Base-by-base conservation (phyloP, 169 alveolate genomes). In the Babesia caballi region DNA sequence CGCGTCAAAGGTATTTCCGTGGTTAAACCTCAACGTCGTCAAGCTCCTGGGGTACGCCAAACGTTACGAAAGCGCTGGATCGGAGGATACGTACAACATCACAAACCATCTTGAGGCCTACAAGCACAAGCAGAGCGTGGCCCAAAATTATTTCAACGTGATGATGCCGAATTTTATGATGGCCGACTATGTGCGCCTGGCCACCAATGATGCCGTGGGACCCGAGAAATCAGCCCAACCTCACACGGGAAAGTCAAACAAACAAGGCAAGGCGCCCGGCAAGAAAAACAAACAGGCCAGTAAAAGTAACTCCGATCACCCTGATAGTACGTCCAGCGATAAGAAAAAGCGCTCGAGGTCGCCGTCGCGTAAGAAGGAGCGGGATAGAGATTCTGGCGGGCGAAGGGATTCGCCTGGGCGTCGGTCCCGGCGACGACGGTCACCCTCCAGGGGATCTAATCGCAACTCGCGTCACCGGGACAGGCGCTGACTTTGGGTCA, bases 1-100 rank as follows among this genome's bases (percentile, higher is more conserved):
- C 17, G 83, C 66, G 4, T 21, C 58, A 25, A 71, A 65, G 33
- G 27, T 66, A 23, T 81, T 81, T 30, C 88, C 88, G 15, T 81
- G 88, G 88, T 61, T 81, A 21, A 69, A 70, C 44, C 47, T 71
- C 19, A 51, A 69, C 49, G 12, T 81, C 41, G 49, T 81, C 57
- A 50, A 59, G 30, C 51, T 81, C 41, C 38, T 69, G 58, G 87
- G 87, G 9, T 23, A 42, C 19, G 38, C 32, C 38, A 36, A 57
- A 30, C 33, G 85, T 3, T 46, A 28, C 6, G 73, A 63, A 4
- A 49, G 15, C 12, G 47, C 47, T 1, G 21, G 46, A 0, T 11
- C 49, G 3, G 58, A 44, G 15, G 27, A 28, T 21, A 44, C 42
- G 25, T 28, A 63, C 60, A 14, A 63, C 46, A 44, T 63, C 58